These are phyloP conservation scores for Amorphotheca resinae DNA, from an alignment of 495 filamentous ascomycete genomes.

Conservation along the genomic window DNA sequence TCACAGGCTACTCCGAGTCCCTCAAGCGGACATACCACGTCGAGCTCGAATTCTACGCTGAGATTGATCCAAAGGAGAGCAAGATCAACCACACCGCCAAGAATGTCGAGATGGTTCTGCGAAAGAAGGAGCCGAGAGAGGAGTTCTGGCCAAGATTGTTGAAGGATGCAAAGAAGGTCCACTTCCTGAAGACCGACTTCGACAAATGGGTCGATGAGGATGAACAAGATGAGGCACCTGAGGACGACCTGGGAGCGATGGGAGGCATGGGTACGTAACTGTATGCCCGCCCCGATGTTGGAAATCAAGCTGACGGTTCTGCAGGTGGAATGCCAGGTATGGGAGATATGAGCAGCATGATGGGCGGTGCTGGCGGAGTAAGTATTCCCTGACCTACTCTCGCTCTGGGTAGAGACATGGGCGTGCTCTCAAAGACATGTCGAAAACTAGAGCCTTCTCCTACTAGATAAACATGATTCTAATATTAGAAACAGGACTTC, in stretches of 20 bases:
- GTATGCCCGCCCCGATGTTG: constrained; percentile 10
- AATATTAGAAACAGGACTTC: constrained; percentile 31
- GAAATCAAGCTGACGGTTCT: constrained; percentile 16
- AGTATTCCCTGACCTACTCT: neutral
- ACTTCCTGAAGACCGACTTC: constrained; percentile 98
- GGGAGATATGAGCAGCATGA: constrained; percentile 22
- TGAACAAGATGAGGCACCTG: constrained; percentile 79
- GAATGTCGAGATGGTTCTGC: constrained; percentile 77
- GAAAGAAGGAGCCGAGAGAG: constrained; percentile 87
- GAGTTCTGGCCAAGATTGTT: constrained; percentile 92
- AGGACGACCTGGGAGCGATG: constrained; percentile 55
- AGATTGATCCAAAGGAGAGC: constrained; percentile 75
- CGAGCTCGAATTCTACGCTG: constrained; percentile 77
- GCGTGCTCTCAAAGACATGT: too few species aligned
- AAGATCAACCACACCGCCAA: constrained; percentile 74
- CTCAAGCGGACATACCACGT: constrained; percentile 75
- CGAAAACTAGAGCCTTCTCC: neutral
- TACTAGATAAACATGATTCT: neutral
- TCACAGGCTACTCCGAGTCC: constrained; percentile 66
- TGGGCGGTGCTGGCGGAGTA: constrained; percentile 29
- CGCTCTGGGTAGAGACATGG: too few species aligned
- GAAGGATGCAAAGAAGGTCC: constrained; percentile 76
- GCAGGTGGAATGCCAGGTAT: constrained; percentile 25
- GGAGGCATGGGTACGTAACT: constrained; percentile 21
- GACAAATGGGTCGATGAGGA: constrained; percentile 99